A percentile compares a stretch with the other conserved stretches of the same genome.
These are phyloP conservation scores for Barnettozyma californica DNA, from an alignment of 805 yeast genomes.

Conservation along the genomic window DNA sequence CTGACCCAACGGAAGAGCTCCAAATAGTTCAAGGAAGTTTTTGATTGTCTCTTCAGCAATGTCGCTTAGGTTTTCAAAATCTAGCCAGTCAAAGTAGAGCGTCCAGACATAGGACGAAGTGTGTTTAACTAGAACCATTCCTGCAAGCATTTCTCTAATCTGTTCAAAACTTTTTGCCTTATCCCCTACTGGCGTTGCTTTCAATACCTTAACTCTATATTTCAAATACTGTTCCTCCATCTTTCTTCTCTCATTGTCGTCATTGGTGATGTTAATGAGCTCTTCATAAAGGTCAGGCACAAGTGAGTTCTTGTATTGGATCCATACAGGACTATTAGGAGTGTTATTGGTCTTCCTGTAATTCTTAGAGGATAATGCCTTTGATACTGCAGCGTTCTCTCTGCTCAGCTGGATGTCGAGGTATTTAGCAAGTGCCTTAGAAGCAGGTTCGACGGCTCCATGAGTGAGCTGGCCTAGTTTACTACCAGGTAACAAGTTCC, in stretches of 20 bases:
- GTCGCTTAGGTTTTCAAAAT: constrained; percentile 43
- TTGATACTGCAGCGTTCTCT: constrained; percentile 39
- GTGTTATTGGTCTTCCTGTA: constrained; percentile 27
- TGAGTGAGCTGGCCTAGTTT: constrained; percentile 49
- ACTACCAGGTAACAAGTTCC: constrained; percentile 50
- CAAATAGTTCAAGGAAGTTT: constrained; percentile 53
- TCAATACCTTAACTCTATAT: constrained; percentile 50
- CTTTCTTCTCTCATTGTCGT: constrained; percentile 52
- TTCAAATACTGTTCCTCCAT: constrained; percentile 58
- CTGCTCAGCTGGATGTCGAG: constrained; percentile 34
- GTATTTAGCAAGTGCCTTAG: constrained; percentile 39
- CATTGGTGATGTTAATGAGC: constrained; percentile 53
- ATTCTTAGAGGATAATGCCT: constrained; percentile 40
- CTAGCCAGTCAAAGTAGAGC: constrained; percentile 68
- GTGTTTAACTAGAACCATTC: constrained; percentile 65
- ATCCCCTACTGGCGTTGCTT: constrained; percentile 40
- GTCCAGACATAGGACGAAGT: constrained; percentile 66
- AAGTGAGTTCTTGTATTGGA: constrained; percentile 43
- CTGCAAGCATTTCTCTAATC: constrained; percentile 55
- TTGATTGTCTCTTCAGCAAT: constrained; percentile 43
- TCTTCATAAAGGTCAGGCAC: constrained; percentile 49
- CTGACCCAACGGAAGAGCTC: constrained; percentile 54
- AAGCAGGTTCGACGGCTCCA: constrained; percentile 40
- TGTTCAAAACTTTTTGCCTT: constrained; percentile 37
- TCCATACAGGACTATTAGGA: constrained; percentile 39